Evolutionary conservation across 805 yeast species (phyloP).

Genomic region (Alloascoidea africana): DNA sequence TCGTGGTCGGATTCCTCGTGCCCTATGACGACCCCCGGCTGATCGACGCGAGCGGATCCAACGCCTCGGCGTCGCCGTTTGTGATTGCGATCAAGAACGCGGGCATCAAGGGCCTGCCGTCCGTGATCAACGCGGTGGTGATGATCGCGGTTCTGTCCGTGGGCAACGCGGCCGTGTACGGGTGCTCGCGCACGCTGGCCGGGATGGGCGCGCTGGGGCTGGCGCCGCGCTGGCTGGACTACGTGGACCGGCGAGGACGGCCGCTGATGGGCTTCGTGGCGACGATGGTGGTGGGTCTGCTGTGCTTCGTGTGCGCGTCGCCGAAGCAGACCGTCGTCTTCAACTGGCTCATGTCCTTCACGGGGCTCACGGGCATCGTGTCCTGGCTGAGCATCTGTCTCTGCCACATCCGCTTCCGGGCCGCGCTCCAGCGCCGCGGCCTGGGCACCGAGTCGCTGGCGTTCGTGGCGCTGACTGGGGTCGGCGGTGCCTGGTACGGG

Average conservation of each 20-base stretch:
- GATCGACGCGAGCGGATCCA: too few relatives aligned
- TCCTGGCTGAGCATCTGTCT: too few relatives aligned
- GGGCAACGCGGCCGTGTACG: conserved; percentile 40
- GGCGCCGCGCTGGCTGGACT: too few relatives aligned
- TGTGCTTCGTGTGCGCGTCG: conserved; percentile 43
- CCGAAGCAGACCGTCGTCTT: too few relatives aligned
- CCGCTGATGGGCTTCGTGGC: conserved; percentile 45
- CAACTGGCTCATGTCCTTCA: too few relatives aligned
- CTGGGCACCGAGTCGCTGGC: conserved; percentile 43
- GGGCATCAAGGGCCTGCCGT: conserved; percentile 36
- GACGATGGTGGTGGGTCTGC: conserved; percentile 27
- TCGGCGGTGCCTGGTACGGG: conserved; percentile 44
- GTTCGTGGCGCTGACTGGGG: conserved; percentile 42
- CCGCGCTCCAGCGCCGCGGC: conserved; percentile 37
- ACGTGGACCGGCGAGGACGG: conserved; percentile 56
- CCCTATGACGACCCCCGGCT: too few relatives aligned
- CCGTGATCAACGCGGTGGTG: conserved; percentile 40
- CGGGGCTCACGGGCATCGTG: too few relatives aligned
- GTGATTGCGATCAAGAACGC: conserved; percentile 42
- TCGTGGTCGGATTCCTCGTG: too few relatives aligned
- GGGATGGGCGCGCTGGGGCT: too few relatives aligned
- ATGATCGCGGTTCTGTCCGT: conserved; percentile 38
- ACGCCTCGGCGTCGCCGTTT: conserved; percentile 40
- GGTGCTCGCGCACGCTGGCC: conserved; percentile 36
- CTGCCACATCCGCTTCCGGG: conserved; percentile 43